phyloP scores from a whole-genome alignment of 1,139 yeast genomes.

The Yamadazyma jaroonii region DNA sequence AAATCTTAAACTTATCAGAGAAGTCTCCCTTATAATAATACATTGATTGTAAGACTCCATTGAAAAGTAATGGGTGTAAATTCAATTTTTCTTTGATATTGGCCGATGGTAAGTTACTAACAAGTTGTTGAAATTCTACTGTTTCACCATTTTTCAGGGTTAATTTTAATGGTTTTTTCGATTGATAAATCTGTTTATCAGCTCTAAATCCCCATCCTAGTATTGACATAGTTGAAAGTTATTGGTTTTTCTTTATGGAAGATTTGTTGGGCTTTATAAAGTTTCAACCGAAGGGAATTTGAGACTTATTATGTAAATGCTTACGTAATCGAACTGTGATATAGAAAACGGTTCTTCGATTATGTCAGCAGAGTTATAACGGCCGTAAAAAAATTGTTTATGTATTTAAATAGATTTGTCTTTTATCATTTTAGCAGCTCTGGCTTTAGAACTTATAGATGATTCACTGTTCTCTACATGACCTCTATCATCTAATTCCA shows the following conservation, averaged over 20 bases:
- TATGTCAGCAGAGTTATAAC: too few species aligned
- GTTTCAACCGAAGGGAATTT: too few species aligned
- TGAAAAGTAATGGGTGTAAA: conserved; percentile 63
- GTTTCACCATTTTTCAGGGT: conserved; percentile 14
- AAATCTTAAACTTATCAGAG: conserved; percentile 51
- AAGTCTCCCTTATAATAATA: conserved; percentile 58
- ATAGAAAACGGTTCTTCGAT: too few species aligned
- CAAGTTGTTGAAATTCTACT: conserved; percentile 21
- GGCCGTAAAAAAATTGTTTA: too few species aligned
- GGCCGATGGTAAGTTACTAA: conserved; percentile 23
- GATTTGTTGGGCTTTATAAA: too few species aligned
- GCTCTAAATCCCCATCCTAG: conserved; percentile 42
- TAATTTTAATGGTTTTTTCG: conserved; percentile 20
- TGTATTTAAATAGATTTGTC: too few species aligned
- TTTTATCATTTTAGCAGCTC: conserved; percentile 21
- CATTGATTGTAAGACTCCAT: conserved; percentile 75
- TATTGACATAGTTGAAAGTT: conserved; percentile 12
- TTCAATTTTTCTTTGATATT: conserved; percentile 40
- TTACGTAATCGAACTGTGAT: too few species aligned
- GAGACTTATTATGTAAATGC: too few species aligned
- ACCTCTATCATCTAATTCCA: conserved; percentile 72
- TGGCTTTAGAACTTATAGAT: conserved; percentile 39
- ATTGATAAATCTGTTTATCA: conserved; percentile 27
- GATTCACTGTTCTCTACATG: conserved; percentile 52
- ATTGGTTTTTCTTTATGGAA: neutral